Evolutionary conservation across 768 basidiomycete species (phyloP).

Genomic region (Pleurotus eryngii): DNA sequence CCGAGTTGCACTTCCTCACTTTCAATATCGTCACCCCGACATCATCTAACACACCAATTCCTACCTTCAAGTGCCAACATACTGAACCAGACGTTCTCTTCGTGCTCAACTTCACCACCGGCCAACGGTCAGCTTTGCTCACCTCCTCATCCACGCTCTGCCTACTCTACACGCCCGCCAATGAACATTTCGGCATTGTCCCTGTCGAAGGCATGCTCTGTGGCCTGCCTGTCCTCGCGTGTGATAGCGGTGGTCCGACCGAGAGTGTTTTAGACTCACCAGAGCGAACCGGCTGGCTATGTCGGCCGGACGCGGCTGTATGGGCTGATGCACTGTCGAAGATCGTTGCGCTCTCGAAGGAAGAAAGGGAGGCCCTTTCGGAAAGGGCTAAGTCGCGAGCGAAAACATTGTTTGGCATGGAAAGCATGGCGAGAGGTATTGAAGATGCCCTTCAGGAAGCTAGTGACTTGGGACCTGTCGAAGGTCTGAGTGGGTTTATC

Average conservation of each 20-base stretch:
- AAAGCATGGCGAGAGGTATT: slow-evolving; percentile 63
- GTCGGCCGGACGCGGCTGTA: slow-evolving; percentile 50
- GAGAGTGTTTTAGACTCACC: slow-evolving; percentile 63
- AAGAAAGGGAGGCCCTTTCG: slow-evolving; percentile 47
- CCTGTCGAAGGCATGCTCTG: slow-evolving; percentile 95
- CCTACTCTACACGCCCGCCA: slow-evolving; percentile 88
- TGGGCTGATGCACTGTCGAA: slow-evolving; percentile 73
- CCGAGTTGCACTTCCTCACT: slow-evolving; percentile 50
- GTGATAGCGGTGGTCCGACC: slow-evolving; percentile 83
- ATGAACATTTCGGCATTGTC: slow-evolving; percentile 97
- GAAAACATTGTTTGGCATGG: slow-evolving; percentile 66
- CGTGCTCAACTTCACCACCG: slow-evolving; percentile 86
- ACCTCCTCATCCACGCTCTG: slow-evolving; percentile 53
- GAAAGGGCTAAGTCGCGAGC: slow-evolving; percentile 60
- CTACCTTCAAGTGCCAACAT: slow-evolving; percentile 38
- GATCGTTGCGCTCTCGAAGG: slow-evolving; percentile 44
- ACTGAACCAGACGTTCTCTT: slow-evolving; percentile 65
- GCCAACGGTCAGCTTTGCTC: slow-evolving; percentile 82
- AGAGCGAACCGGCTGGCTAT: slow-evolving; percentile 74
- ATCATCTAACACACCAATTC: slow-evolving; percentile 34
- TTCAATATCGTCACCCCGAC: slow-evolving; percentile 54
- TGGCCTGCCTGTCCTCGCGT: slow-evolving; percentile 86
- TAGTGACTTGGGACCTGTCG: slow-evolving; percentile 46
- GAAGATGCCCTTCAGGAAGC: slow-evolving; percentile 56
- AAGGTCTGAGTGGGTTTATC: background rate